Evolutionary conservation across 306 rosid genomes (phyloP).

Genomic region (Echinosophora koreensis): DNA sequence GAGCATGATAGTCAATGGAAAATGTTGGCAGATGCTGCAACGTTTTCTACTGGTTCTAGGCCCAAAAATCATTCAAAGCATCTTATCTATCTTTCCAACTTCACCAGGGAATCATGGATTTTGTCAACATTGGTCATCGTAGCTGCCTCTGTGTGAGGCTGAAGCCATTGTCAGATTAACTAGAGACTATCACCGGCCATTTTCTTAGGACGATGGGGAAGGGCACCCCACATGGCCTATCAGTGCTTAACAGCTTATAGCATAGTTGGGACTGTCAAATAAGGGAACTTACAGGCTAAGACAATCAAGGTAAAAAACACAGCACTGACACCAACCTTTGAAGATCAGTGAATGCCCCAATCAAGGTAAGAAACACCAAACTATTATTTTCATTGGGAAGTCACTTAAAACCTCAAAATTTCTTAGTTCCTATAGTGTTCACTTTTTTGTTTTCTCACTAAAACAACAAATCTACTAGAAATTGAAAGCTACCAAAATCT

Average conservation of each 20-base stretch:
- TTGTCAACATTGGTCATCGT: not conserved
- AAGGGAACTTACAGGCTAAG: not conserved
- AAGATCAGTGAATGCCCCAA: not conserved
- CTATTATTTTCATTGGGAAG: not conserved
- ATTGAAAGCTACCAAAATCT: conserved; percentile 26
- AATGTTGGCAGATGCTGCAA: not conserved
- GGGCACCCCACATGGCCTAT: not conserved
- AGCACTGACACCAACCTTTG: conserved; percentile 1
- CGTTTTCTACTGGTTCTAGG: conserved; percentile 17
- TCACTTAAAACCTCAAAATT: conserved; percentile 31
- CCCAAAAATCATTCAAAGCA: conserved; percentile 12
- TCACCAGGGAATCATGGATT: conserved; percentile 18
- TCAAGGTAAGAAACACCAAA: conserved; percentile 21
- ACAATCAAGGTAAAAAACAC: conserved; percentile 2
- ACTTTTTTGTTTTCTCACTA: not conserved
- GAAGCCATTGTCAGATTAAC: conserved; percentile 5
- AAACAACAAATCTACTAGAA: conserved; percentile 1
- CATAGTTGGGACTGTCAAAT: conserved; percentile 8
- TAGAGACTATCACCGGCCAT: conserved; percentile 24
- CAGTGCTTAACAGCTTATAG: conserved; percentile 6
- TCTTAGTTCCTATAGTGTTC: not conserved
- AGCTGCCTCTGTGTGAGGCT: conserved; percentile 11
- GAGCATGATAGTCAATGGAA: not conserved
- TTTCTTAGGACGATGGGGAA: not conserved
- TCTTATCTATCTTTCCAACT: not conserved